Base-by-base conservation (phyloP, 257 asterid genomes). In the Thymus quinquecostatus region DNA sequence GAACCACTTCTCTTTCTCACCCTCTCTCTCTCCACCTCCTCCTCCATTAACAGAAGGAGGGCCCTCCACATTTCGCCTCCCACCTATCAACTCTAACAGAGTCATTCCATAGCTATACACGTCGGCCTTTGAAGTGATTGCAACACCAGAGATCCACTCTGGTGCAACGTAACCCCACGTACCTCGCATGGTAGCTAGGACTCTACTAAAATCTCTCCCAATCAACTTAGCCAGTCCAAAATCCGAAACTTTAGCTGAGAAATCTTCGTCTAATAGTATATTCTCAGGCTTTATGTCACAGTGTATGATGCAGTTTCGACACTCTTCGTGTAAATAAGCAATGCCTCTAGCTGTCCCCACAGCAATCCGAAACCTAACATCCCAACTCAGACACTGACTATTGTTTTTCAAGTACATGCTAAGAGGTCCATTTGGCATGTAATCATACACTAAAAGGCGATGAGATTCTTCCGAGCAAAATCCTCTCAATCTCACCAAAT, bases 101-200 rank as follows among this genome's bases (percentile, higher is more conserved):
- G 92, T 89, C 96, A 91, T 87, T 12, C 96, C 96, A 27, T 87
- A 91, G 87, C 97, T 89, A 64, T 89, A 91, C 1, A 91, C 95
- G 32, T 88, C 95, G 2, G 92, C 97, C 56, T 91, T 91, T 0
- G 95, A 82, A 43, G 96, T 91, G 69, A 91, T 90, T 0, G 94
- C 95, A 27, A 87, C 89, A 0, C 95, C 94, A 12, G 97, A 91
- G 74, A 91, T 86, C 95, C 96, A 91, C 80, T 91, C 97, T 0
- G 96, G 97, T 13, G 97, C 96, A 43, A 91, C 91, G 14, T 91
- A 91, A 2, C 97, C 97, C 94, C 96, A 84, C 2, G 96, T 91
- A 3, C 92, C 96, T 14, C 97, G 83, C 92, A 88, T 87, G 28
- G 96, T 81, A 0, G 92, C 94, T 30, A 88, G 68, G 8, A 91